Conservation (phyloP, 2,329 filamentous ascomycete species). For the Lomentospora prolificans region DNA sequence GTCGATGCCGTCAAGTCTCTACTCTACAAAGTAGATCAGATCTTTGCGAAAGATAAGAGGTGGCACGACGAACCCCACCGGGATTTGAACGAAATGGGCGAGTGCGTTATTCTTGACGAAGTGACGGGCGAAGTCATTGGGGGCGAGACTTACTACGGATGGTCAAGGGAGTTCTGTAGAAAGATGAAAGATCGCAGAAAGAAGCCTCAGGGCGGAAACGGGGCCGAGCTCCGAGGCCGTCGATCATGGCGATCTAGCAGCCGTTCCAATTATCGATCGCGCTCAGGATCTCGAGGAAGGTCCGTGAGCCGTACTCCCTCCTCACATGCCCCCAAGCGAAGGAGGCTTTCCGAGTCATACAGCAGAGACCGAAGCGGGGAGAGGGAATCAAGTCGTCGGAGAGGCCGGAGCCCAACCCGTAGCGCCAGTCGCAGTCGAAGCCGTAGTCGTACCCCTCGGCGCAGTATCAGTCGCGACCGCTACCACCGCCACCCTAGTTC, state of each 20-base stretch:
- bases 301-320: constrained; percentile 21
- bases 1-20: constrained; percentile 60
- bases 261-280: constrained; percentile 18
- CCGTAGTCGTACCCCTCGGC: constrained; percentile 14
- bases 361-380: constrained; percentile 22
- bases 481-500: constrained; percentile 9
- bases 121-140: constrained; percentile 53
- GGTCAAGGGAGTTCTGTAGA: constrained; percentile 71
- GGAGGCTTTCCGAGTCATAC: constrained; percentile 20
- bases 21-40: constrained; percentile 57
- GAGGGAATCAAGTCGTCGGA: constrained; percentile 8
- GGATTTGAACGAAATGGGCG: constrained; percentile 70
- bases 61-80: constrained; percentile 36
- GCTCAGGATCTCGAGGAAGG: constrained; percentile 14
- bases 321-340: constrained; percentile 12
- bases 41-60: constrained; percentile 48
- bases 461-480: constrained; percentile 10
- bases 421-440: constrained; percentile 11
- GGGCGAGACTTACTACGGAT: constrained; percentile 77
- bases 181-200: constrained; percentile 59
- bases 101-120: constrained; percentile 55
- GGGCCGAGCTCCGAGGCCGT: constrained; percentile 20
- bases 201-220: constrained; percentile 18
- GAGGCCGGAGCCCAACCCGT: constrained; percentile 16
- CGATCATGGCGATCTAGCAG: constrained; percentile 22